phyloP scores from a whole-genome alignment of 225 moss, liverwort and hornwort genomes.

The Marchantia paleacea region DNA sequence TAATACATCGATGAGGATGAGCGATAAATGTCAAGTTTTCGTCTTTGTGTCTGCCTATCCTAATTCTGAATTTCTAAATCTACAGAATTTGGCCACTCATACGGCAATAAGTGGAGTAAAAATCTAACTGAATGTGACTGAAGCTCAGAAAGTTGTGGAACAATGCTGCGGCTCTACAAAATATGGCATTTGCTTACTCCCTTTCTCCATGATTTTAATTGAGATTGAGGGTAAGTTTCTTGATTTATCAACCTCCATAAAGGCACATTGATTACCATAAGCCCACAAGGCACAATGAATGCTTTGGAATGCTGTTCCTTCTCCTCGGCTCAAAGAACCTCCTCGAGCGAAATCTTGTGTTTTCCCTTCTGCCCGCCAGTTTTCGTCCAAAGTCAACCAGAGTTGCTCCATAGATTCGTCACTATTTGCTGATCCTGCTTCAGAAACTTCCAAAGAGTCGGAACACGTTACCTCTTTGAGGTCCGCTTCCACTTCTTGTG shows the following conservation, averaged over 20 bases:
- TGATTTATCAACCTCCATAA: not conserved
- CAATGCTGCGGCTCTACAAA: conserved; percentile 65
- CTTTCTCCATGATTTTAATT: conserved; percentile 87
- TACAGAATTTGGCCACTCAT: conserved; percentile 29
- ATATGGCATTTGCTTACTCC: conserved; percentile 90
- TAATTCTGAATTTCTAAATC: not conserved
- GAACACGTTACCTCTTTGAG: no score
- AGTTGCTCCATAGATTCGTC: no score
- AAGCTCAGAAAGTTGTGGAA: conserved; percentile 67
- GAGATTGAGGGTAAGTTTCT: conserved; percentile 64
- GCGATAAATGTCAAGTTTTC: not conserved
- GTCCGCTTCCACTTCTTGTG: not conserved
- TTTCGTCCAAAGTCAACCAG: no score
- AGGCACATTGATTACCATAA: not conserved
- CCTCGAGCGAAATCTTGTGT: not conserved
- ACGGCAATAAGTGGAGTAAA: conserved; percentile 45
- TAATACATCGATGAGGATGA: no score
- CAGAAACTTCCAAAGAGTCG: no score
- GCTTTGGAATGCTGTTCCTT: no score
- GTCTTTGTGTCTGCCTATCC: not conserved
- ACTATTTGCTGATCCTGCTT: no score
- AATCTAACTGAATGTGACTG: conserved; percentile 28
- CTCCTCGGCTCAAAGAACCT: no score
- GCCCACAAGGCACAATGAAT: no score
- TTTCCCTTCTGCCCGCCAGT: no score